These are phyloP conservation scores for button mushroom (Agaricus bisporus) DNA, from an alignment of 768 basidiomycete species.

Conservation along the genomic window DNA sequence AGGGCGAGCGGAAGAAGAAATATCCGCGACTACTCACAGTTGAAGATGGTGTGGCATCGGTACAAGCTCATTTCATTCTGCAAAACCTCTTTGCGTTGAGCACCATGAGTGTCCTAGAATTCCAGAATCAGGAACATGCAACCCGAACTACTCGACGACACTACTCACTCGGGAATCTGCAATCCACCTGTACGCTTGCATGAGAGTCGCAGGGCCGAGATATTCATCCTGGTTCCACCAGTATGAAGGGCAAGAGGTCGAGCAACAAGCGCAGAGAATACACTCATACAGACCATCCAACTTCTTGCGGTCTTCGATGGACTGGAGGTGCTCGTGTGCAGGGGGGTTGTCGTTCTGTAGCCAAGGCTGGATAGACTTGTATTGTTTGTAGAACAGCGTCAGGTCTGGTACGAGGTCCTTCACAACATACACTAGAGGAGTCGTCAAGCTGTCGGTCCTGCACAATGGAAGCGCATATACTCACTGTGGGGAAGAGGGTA, in stretches of 20 bases:
- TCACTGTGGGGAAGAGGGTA: constrained; percentile 96
- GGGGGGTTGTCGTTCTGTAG: constrained; percentile 92
- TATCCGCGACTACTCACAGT: constrained; percentile 48
- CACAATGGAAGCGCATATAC: constrained; percentile 23
- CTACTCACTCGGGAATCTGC: constrained; percentile 83
- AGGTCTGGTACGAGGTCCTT: constrained; percentile 96
- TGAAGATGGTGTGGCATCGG: constrained; percentile 98
- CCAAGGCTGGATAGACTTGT: constrained; percentile 98
- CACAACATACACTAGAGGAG: constrained; percentile 83
- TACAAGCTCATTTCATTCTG: constrained; percentile 97
- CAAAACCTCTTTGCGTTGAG: constrained; percentile 82
- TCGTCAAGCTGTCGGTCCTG: not conserved
- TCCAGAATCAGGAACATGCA: not conserved
- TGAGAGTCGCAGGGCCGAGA: constrained; percentile 92
- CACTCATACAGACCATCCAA: constrained; percentile 98
- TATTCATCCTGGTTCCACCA: constrained; percentile 99
- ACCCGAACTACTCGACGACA: not conserved
- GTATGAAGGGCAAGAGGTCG: constrained; percentile 94
- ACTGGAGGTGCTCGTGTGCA: constrained; percentile 83
- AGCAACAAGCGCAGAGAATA: constrained; percentile 96
- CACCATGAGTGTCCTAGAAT: constrained; percentile 64
- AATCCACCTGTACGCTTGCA: constrained; percentile 98
- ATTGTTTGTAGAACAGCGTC: constrained; percentile 96
- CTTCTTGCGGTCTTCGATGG: constrained; percentile 87
- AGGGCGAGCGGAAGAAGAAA: constrained; percentile 3